These are phyloP conservation scores for Poteriospumella lacustris DNA, from an alignment of 108 stramenopile genomes.

Conservation along the genomic window DNA sequence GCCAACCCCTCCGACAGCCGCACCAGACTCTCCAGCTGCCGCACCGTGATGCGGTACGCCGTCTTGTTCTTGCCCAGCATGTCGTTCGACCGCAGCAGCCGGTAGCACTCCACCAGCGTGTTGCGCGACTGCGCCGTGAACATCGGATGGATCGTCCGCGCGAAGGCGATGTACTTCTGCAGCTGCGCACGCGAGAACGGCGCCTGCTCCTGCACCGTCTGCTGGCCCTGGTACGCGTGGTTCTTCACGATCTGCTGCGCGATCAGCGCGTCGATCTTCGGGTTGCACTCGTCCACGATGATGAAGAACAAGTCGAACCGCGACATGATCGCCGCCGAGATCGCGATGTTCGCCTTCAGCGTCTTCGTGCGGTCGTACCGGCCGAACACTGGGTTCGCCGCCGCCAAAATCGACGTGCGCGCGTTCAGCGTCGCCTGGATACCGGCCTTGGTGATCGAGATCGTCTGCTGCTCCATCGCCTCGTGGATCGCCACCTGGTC, in stretches of 20 bases:
- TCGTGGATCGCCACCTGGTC: constrained; percentile 98
- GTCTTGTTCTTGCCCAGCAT: constrained; percentile 79
- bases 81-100: constrained; percentile 83
- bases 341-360: constrained; percentile 84
- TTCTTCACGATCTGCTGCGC: constrained; percentile 91
- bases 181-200: constrained; percentile 79
- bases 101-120: constrained; percentile 90
- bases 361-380: constrained; percentile 97
- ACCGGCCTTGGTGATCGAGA: constrained; percentile 97
- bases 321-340: constrained; percentile 90
- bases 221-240: constrained; percentile 66
- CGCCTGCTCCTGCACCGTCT: constrained; percentile 38
- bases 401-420: constrained; percentile 92
- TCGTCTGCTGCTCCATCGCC: constrained; percentile 82
- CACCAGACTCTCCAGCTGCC: constrained; percentile 95
- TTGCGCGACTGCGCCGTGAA: constrained; percentile 73
- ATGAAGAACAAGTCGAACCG: constrained; percentile 99
- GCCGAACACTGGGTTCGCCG: constrained; percentile 96
- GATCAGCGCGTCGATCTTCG: constrained; percentile 74
- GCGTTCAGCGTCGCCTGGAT: constrained; percentile 98
- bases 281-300: constrained; percentile 90
- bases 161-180: constrained; percentile 88
- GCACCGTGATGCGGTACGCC: constrained; percentile 96
- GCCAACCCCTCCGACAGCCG: constrained; percentile 94
- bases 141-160: constrained; percentile 77